phyloP scores from a whole-genome alignment of 2,329 filamentous ascomycete species.

The Ramularia collo-cygni region DNA sequence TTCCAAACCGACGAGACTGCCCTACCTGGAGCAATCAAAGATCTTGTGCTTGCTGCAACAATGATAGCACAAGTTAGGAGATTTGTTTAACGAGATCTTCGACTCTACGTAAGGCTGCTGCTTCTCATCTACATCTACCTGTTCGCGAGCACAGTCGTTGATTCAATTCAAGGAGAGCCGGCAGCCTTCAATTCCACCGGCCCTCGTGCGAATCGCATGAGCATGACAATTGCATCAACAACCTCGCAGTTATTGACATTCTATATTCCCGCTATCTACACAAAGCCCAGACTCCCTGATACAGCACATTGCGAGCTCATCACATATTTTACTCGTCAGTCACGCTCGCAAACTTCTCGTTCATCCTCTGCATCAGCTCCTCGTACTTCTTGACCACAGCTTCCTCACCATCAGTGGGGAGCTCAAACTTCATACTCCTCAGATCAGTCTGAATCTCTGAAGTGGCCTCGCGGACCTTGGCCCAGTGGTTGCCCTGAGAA shows the following conservation, averaged over 20 bases:
- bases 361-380: constrained; percentile 81
- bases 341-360: constrained; percentile 94
- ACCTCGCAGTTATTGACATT: constrained; percentile 2
- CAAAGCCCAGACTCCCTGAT: not conserved
- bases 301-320: not conserved
- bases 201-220: too few relatives aligned
- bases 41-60: too few relatives aligned
- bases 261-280: constrained; percentile 9
- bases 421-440: constrained; percentile 92
- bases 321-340: constrained; percentile 71
- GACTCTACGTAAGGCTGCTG: too few relatives aligned
- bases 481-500: constrained; percentile 83
- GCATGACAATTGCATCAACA: too few relatives aligned
- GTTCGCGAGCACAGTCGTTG: too few relatives aligned
- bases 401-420: constrained; percentile 79
- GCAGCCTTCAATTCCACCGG: too few relatives aligned
- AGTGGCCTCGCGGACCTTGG: constrained; percentile 86
- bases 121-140: too few relatives aligned
- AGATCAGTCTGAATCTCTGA: constrained; percentile 77
- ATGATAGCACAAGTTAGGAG: too few relatives aligned
- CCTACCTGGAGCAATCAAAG: too few relatives aligned
- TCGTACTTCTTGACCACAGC: constrained; percentile 88
- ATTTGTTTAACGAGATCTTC: too few relatives aligned
- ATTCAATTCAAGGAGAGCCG: too few relatives aligned
- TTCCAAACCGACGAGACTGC: too few relatives aligned